These are phyloP conservation scores for Bruguiera sexangula DNA, from an alignment of 345 rosid species.

Conservation along the genomic window DNA sequence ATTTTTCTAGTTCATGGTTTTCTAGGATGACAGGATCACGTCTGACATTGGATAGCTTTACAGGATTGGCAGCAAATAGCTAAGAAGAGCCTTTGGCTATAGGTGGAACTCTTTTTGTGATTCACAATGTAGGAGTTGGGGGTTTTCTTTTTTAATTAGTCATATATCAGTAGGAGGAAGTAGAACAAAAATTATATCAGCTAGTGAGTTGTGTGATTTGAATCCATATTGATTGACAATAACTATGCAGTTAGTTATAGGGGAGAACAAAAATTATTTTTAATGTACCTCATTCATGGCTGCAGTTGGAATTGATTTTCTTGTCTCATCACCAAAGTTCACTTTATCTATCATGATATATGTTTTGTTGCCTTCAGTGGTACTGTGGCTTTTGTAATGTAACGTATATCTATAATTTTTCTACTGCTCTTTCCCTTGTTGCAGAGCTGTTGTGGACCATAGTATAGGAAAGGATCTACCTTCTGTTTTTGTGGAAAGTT, in stretches of 20 bases:
- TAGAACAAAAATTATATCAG: background rate
- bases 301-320: background rate
- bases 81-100: background rate
- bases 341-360: background rate
- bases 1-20: too few relatives aligned
- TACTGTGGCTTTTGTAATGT: slow-evolving; percentile 15
- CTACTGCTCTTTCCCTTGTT: slow-evolving; percentile 14
- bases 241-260: background rate
- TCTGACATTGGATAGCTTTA: background rate
- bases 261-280: background rate
- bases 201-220: background rate
- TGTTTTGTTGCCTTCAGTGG: slow-evolving; percentile 5
- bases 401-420: background rate
- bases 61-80: background rate
- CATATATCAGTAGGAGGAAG: background rate
- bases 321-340: background rate
- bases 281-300: background rate
- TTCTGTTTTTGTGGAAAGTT: slow-evolving; percentile 71
- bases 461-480: slow-evolving; percentile 90
- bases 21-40: too few relatives aligned
- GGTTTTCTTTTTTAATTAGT: background rate
- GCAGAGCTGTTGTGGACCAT: slow-evolving; percentile 97
- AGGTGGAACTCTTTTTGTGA: background rate
- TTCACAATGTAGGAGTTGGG: background rate
- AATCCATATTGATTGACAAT: background rate